Conservation (phyloP, 2,329 filamentous ascomycete genomes). For the Xylaria sp. region DNA sequence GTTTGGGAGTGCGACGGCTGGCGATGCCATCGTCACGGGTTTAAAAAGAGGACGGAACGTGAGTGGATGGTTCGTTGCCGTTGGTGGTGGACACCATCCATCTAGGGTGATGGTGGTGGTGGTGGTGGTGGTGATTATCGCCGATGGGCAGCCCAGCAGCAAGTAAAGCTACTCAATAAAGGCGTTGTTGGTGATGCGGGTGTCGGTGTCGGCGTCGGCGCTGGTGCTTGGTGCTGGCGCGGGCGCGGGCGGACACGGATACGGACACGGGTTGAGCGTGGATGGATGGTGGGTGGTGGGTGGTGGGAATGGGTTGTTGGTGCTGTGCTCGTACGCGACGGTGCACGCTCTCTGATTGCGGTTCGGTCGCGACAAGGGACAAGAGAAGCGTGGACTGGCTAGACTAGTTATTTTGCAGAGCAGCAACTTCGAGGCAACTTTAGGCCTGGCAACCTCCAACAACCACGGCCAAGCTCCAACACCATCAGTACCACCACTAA, state of each 20-base stretch:
- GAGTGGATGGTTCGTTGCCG: slow-evolving; percentile 9
- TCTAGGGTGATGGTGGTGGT: slow-evolving; percentile 14
- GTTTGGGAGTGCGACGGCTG: slow-evolving; percentile 46
- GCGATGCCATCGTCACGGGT: slow-evolving; percentile 44
- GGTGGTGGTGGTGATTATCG: slow-evolving; percentile 17
- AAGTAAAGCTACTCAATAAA: not conserved
- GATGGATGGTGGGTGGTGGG: slow-evolving; percentile 6
- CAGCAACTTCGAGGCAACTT: slow-evolving; percentile 17
- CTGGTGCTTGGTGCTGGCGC: slow-evolving; percentile 18
- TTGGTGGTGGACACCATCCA: slow-evolving; percentile 22
- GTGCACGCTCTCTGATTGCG: slow-evolving; percentile 34
- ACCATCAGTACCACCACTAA: slow-evolving; percentile 27
- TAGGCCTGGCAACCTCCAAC: slow-evolving; percentile 35
- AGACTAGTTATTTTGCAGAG: slow-evolving; percentile 23
- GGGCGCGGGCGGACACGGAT: slow-evolving; percentile 20
- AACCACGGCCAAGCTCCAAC: slow-evolving; percentile 24
- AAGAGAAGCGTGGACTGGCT: slow-evolving; percentile 23
- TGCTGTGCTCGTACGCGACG: slow-evolving; percentile 33
- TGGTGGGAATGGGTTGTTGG: slow-evolving; percentile 21
- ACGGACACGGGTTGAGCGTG: slow-evolving; percentile 7
- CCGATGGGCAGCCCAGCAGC: slow-evolving; percentile 6
- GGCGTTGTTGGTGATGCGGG: slow-evolving; percentile 21
- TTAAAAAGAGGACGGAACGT: slow-evolving; percentile 17
- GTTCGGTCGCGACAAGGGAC: slow-evolving; percentile 33
- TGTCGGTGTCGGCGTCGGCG: slow-evolving; percentile 5